Percentiles rank a stretch among this genome's conserved stretches.
Evolutionary conservation across 129 eudicot species (phyloP).

Genomic region (Heracleum sosnowskyi): DNA sequence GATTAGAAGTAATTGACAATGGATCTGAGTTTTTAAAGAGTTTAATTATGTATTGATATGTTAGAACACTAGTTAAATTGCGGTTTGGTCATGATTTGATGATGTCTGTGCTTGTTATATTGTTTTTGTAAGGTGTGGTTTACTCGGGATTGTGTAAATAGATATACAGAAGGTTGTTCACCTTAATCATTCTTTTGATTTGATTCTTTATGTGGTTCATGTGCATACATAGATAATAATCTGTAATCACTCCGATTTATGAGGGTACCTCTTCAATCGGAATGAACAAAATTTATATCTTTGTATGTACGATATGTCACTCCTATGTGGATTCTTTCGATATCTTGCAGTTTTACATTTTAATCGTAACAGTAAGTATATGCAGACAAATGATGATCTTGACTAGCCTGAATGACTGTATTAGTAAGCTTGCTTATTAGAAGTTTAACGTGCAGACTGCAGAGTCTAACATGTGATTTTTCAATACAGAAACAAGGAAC

Average conservation of each 20-base stretch:
- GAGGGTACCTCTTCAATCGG: not conserved
- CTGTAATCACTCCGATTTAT: too few relatives aligned
- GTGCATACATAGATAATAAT: too few relatives aligned
- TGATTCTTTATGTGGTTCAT: not conserved
- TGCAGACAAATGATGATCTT: not conserved
- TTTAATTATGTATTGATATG: not conserved
- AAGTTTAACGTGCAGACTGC: not conserved
- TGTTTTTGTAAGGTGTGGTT: too few relatives aligned
- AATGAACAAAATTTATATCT: not conserved
- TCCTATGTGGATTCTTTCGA: not conserved
- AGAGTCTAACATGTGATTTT: not conserved
- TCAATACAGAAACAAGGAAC: slow-evolving; percentile 22
- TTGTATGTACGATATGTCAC: not conserved
- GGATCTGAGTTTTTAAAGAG: not conserved
- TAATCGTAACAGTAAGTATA: not conserved
- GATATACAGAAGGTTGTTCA: too few relatives aligned
- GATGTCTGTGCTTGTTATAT: not conserved
- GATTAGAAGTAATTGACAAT: not conserved
- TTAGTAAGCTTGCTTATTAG: not conserved
- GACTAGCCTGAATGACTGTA: not conserved
- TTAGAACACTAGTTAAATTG: not conserved
- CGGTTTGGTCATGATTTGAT: not conserved
- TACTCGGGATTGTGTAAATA: too few relatives aligned
- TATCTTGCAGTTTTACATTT: not conserved
- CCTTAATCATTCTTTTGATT: not conserved